Percentiles rank a stretch among this genome's conserved stretches.
Evolutionary conservation across 2,329 filamentous ascomycete genomes (phyloP).

Genomic region (Pseudogymnoascus sp.): DNA sequence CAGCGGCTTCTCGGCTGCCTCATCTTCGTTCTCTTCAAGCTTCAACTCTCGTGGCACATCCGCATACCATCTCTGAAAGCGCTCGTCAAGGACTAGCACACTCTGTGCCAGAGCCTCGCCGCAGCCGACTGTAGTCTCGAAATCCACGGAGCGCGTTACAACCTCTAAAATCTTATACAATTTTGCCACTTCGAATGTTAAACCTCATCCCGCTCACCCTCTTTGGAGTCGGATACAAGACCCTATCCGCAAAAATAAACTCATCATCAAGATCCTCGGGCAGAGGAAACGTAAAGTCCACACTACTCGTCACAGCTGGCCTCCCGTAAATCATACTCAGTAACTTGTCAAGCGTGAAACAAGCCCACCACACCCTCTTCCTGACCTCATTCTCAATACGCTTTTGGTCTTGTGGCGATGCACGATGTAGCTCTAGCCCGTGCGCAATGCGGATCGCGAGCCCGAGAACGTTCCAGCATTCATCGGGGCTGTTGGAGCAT

Average conservation of each 20-base stretch:
- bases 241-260: no score
- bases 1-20: not conserved
- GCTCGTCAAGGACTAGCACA: not conserved
- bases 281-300: no score
- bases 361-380: constrained; percentile 1
- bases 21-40: not conserved
- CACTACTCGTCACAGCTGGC: not conserved
- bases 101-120: not conserved
- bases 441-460: no score
- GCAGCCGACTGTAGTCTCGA: not conserved
- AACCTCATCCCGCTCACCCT: no score
- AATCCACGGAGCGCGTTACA: not conserved
- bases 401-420: no score
- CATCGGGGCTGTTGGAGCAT: no score
- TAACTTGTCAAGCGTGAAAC: constrained; percentile 4
- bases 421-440: no score
- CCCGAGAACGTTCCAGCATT: no score
- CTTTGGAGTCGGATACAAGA: no score
- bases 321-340: constrained; percentile 10
- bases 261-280: no score
- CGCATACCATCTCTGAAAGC: not conserved
- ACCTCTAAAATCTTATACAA: constrained; percentile 16
- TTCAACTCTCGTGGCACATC: not conserved
- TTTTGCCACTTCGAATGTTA: constrained; percentile 12
- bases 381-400: constrained; percentile 2